phyloP scores from a whole-genome alignment of 208 protist species.

The Tetramitus jugosus region DNA sequence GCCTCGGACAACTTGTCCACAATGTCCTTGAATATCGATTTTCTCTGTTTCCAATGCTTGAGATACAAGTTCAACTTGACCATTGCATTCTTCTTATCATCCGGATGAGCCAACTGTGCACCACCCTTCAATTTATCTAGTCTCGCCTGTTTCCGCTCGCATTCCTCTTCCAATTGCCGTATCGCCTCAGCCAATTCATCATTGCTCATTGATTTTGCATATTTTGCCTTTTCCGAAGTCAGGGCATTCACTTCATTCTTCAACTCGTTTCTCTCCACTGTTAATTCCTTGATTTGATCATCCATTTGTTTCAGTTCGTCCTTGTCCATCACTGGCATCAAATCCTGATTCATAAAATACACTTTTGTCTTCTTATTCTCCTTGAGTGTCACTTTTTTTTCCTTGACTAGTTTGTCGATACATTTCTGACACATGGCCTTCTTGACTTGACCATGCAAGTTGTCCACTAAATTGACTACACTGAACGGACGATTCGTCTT shows the following conservation, averaged over 20 bases:
- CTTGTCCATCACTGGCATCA: not conserved
- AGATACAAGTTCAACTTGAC: not conserved
- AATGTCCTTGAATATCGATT: too few species aligned
- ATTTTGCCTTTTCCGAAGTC: not conserved
- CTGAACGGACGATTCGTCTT: not conserved
- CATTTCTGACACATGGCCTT: constrained; percentile 13
- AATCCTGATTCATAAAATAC: not conserved
- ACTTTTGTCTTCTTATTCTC: constrained; percentile 10
- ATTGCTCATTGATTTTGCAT: not conserved
- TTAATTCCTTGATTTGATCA: constrained; percentile 13
- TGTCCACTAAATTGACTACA: not conserved
- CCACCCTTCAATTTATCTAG: not conserved
- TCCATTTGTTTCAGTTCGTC: constrained; percentile 10
- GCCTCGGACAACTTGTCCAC: not conserved
- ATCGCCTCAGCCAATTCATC: not conserved
- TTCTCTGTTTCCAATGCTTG: not conserved
- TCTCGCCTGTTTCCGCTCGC: not conserved
- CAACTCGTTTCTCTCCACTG: not conserved
- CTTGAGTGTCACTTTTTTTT: not conserved
- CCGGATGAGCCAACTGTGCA: not conserved
- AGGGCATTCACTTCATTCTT: not conserved
- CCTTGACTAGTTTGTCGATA: not conserved
- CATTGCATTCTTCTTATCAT: not conserved
- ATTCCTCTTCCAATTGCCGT: not conserved
- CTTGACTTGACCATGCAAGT: not conserved